Percentiles rank a stretch among this genome's conserved stretches.
These are phyloP conservation scores for Penicillium dipodomyicola DNA, from an alignment of 495 filamentous ascomycete species.

Conservation along the genomic window DNA sequence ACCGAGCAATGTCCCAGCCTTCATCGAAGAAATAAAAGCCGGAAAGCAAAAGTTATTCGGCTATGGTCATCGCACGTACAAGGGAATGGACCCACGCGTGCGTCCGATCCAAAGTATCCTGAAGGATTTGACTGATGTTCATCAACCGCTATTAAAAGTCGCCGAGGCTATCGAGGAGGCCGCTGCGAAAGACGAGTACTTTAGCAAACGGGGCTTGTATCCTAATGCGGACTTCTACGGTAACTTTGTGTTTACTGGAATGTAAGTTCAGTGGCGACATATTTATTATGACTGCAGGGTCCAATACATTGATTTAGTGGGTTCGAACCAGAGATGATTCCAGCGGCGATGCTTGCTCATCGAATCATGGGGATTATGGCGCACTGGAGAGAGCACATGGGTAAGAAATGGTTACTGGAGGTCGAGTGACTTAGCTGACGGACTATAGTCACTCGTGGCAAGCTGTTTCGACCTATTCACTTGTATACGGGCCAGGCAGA, in stretches of 20 bases:
- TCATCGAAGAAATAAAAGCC: conserved; percentile 51
- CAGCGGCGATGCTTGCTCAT: conserved; percentile 35
- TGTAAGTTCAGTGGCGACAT: conserved; percentile 29
- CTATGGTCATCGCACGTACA: conserved; percentile 60
- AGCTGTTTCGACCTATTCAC: conserved; percentile 34
- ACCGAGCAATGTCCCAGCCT: conserved; percentile 44
- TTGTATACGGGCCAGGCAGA: conserved; percentile 26
- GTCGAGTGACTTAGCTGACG: neutral
- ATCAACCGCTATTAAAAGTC: conserved; percentile 48
- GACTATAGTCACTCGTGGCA: conserved; percentile 29
- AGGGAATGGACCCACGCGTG: conserved; percentile 52
- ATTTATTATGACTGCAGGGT: neutral
- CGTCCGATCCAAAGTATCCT: conserved; percentile 48
- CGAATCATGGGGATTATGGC: conserved; percentile 43
- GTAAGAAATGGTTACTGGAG: conserved; percentile 21
- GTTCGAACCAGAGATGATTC: conserved; percentile 38
- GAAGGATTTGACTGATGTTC: conserved; percentile 33
- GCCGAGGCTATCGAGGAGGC: conserved; percentile 50
- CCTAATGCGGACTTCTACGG: conserved; percentile 60
- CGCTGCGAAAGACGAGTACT: conserved; percentile 52
- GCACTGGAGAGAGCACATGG: conserved; percentile 44
- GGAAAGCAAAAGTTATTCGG: conserved; percentile 54
- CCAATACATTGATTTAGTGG: conserved; percentile 22
- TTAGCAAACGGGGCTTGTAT: conserved; percentile 45
- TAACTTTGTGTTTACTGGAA: conserved; percentile 53